phyloP scores from a whole-genome alignment of 1,139 yeast species.

The Cylindricascospora bacillispora region DNA sequence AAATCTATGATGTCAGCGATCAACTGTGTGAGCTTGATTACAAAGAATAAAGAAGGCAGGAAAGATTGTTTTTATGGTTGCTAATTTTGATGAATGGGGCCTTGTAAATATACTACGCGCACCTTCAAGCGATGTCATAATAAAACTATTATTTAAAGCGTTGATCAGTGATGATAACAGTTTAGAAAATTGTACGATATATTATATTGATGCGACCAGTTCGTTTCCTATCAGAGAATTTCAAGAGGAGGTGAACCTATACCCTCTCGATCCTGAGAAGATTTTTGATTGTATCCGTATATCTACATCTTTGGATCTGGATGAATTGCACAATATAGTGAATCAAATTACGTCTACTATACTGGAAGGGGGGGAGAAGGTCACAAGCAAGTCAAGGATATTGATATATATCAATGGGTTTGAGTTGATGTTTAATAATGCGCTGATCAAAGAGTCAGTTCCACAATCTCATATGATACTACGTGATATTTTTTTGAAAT shows the following conservation, averaged over 20 bases:
- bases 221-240: conserved; percentile 20
- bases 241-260: conserved; percentile 9
- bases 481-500: conserved; percentile 12
- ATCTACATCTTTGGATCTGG: conserved; percentile 16
- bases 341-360: conserved; percentile 10
- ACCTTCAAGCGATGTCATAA: neutral
- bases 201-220: conserved; percentile 17
- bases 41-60: too few relatives aligned
- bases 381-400: conserved; percentile 5
- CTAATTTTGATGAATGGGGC: too few relatives aligned
- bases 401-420: conserved; percentile 16
- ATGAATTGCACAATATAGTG: conserved; percentile 12
- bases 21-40: too few relatives aligned
- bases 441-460: conserved; percentile 11
- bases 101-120: neutral
- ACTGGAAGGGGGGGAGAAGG: neutral
- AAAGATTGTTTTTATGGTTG: too few relatives aligned
- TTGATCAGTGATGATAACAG: too few relatives aligned
- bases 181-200: conserved; percentile 6
- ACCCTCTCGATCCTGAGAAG: conserved; percentile 2
- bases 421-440: conserved; percentile 20
- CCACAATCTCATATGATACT: conserved; percentile 13
- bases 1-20: too few relatives aligned
- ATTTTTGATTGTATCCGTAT: conserved; percentile 20
- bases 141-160: neutral